These are phyloP conservation scores for Aspergillus pseudoviridinutans DNA, from an alignment of 2,329 filamentous ascomycete genomes.

Conservation along the genomic window DNA sequence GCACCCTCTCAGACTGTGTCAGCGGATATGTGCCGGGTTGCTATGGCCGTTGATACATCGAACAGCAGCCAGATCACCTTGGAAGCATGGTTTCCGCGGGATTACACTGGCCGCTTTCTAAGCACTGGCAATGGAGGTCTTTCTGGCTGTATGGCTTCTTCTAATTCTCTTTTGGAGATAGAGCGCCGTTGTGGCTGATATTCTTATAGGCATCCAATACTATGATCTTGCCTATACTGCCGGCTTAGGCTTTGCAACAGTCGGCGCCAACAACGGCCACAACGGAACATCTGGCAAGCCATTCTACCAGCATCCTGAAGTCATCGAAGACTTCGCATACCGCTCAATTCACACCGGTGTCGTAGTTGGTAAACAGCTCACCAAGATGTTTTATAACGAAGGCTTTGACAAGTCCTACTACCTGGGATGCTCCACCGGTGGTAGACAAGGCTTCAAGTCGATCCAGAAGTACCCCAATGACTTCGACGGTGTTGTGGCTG, in stretches of 20 bases:
- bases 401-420: constrained; percentile 46
- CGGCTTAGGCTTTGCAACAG: constrained; percentile 41
- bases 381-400: constrained; percentile 37
- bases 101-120: constrained; percentile 46
- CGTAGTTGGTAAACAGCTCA: constrained; percentile 40
- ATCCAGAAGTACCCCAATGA: constrained; percentile 45
- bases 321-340: constrained; percentile 48
- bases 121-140: constrained; percentile 49
- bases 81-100: constrained; percentile 47
- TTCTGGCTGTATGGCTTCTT: constrained; percentile 40
- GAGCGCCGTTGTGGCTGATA: background rate
- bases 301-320: constrained; percentile 45
- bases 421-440: constrained; percentile 47
- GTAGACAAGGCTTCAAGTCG: constrained; percentile 46
- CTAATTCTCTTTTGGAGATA: background rate
- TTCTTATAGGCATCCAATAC: constrained; percentile 40
- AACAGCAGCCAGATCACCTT: constrained; percentile 44
- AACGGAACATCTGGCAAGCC: constrained; percentile 46
- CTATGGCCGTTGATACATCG: constrained; percentile 41
- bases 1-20: constrained; percentile 32
- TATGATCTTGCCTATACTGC: constrained; percentile 43
- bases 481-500: constrained; percentile 48
- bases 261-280: constrained; percentile 51
- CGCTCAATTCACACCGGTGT: constrained; percentile 41
- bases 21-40: constrained; percentile 40